Evolutionary conservation across 768 basidiomycete genomes (phyloP), one percentile per base, ranked within the genome.

Genomic region (Russula dissimulans): DNA sequence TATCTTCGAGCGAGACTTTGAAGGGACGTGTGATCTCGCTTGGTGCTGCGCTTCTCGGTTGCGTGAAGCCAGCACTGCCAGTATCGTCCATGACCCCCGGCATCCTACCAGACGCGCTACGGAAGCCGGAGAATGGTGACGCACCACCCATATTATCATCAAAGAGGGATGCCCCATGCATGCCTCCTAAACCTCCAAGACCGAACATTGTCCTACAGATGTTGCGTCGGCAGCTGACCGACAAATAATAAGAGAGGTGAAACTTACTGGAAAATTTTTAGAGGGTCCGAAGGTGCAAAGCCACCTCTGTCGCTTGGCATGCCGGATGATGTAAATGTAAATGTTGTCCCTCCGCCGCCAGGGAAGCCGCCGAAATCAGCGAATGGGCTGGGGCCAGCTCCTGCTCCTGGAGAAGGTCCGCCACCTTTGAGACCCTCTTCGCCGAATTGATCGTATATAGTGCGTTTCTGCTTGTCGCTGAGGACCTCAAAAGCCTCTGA

Each of bases 401-500:
- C 45, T 79, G 81, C 45, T 81, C 81, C 38, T 79, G 81, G 59
- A 84, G 81, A 34, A 75, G 67, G 3, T 79, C 75, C 0, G 77
- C 81, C 81, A 7, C 81, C 81, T 71, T 97, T 97, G 66, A 97
- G 79, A 2, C 95, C 95, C 58, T 97, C 95, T 71, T 97, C 94
- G 39, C 95, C 95, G 57, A 94, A 86, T 66, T 97, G 91, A 72
- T 97, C 95, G 65, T 94, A 97, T 7, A 92, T 70, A 0, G 88
- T 74, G 26, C 91, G 86, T 68, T 92, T 93, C 69, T 91, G 78
- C 71, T 83, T 83, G 73, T 97, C 93, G 53, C 81, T 89, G 57
- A 98, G 83, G 32, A 95, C 94, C 70, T 98, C 95, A 67, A 95
- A 98, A 0, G 93, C 95, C 76, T 97, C 95, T 36, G 90, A 90